A percentile compares a stretch with the other conserved stretches of the same genome.
phyloP scores from a whole-genome alignment of 768 basidiomycete genomes.

The Boletus tomentosulus region DNA sequence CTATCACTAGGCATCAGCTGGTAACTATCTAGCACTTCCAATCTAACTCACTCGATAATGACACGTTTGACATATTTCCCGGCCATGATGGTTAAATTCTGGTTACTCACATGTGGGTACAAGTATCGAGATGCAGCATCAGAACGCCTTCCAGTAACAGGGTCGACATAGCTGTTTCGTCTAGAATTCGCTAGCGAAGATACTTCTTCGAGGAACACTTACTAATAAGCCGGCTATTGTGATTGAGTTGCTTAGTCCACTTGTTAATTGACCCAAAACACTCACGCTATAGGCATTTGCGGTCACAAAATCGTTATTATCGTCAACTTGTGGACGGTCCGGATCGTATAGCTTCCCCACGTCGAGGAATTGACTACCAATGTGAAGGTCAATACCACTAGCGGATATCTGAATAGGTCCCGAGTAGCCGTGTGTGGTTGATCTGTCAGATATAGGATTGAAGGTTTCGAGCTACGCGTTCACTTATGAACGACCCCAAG shows the following conservation, averaged over 20 bases:
- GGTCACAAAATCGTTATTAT: constrained; percentile 43
- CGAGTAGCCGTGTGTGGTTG: constrained; percentile 33
- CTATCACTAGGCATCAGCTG: constrained; percentile 12
- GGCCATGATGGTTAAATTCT: constrained; percentile 30
- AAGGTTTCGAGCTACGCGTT: constrained; percentile 29
- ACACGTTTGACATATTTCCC: constrained; percentile 35
- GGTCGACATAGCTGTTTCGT: constrained; percentile 49
- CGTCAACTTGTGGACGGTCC: constrained; percentile 40
- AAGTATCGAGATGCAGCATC: constrained; percentile 35
- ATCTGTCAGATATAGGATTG: constrained; percentile 18
- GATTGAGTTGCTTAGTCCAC: too few relatives aligned
- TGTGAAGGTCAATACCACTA: constrained; percentile 1
- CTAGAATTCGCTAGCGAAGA: constrained; percentile 1
- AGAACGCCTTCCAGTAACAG: constrained; percentile 33
- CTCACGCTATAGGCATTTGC: constrained; percentile 23
- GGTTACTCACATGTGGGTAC: constrained; percentile 29
- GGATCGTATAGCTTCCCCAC: constrained; percentile 46
- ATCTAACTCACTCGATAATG: constrained; percentile 32
- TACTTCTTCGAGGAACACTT: neutral
- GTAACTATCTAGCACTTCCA: neutral
- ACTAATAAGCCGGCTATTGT: constrained; percentile 14
- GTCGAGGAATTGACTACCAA: constrained; percentile 43
- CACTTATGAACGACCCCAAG: neutral
- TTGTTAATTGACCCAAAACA: neutral
- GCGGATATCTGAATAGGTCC: constrained; percentile 29